Evolutionary conservation across 257 asterid species (phyloP), one percentile per base, ranked within the genome.

Genomic region (Penstemon eatonii): DNA sequence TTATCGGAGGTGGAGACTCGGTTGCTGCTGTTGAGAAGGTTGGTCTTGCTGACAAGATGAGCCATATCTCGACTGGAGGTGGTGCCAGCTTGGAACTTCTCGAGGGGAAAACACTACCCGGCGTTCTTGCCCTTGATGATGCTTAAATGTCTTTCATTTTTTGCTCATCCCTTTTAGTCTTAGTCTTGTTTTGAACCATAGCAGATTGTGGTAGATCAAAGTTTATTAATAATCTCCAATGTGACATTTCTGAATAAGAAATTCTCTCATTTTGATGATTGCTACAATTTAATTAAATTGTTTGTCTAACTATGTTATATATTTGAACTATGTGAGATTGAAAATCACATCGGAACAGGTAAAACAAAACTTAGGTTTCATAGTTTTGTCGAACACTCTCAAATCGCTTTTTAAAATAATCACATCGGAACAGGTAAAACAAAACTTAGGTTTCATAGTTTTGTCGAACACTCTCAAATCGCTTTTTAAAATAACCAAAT

Each of bases 11-110:
- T 38, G 95, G 97, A 5, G 96, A 91, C 77, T 91, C 96, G 0
- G 97, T 91, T 12, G 97, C 97, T n/a, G 97, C 97, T 3, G 97
- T 88, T 0, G 97, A 91, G 88, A 88, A 88, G 87, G 96, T 68
- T 33, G 97, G 97, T 51, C 89, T 88, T 60, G 93, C 97, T 4
- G 96, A 86, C 39, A 88, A 86, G 87, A 91, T 88, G 97, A 91
- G 97, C 88, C 96, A 91, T 69, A 91, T 91, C 77, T 91, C 97
- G 1, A 91, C 97, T 0, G 97, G 97, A 56, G 96, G 97, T 0
- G 97, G 97, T 56, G 97, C 96, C 25, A 91, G 96, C 85, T 81
- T 91, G 88, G 97, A 91, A 76, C 96, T 91, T 74, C 89, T 91
- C 0, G 97, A 91, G 75, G 97, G 97, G 62, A 91, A 91, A 76